A percentile compares a stretch with the other conserved stretches of the same genome.
phyloP scores from a whole-genome alignment of 2,329 filamentous ascomycete genomes.

The Phaeosphaeriaceae sp. region DNA sequence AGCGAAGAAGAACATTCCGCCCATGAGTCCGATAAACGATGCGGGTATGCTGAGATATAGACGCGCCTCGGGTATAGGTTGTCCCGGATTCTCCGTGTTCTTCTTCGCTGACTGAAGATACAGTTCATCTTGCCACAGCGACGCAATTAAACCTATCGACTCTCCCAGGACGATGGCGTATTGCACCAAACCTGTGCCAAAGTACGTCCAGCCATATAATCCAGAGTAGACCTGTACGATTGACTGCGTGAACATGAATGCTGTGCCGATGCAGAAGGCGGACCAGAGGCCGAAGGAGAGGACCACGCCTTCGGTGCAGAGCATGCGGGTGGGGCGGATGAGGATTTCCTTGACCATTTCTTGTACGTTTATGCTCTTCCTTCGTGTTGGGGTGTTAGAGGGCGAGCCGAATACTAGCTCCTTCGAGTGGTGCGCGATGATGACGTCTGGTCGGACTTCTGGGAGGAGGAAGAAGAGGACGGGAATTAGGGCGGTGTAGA shows the following conservation, averaged over 20 bases:
- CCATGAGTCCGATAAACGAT: constrained; percentile 56
- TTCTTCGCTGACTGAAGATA: constrained; percentile 52
- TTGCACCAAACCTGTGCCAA: constrained; percentile 56
- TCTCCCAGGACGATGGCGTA: constrained; percentile 57
- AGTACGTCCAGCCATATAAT: constrained; percentile 52
- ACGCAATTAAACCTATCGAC: constrained; percentile 50
- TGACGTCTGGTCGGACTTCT: constrained; percentile 58
- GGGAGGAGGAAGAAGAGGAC: constrained; percentile 53
- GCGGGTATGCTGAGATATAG: constrained; percentile 54
- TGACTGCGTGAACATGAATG: constrained; percentile 61
- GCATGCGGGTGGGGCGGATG: constrained; percentile 49
- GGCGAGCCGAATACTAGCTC: neutral
- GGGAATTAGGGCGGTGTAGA: constrained; percentile 54
- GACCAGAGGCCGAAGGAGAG: constrained; percentile 59
- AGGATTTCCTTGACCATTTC: constrained; percentile 49
- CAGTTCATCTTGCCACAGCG: constrained; percentile 46
- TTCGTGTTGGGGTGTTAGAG: constrained; percentile 44
- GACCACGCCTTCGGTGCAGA: constrained; percentile 60
- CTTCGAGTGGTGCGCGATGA: constrained; percentile 44
- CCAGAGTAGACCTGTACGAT: constrained; percentile 53
- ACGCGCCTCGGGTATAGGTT: constrained; percentile 55
- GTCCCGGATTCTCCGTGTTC: constrained; percentile 50
- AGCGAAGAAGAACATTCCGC: constrained; percentile 61
- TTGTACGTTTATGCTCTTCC: constrained; percentile 37
- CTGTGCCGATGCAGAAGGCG: constrained; percentile 55